Conservation (phyloP, 129 eudicot genomes). For the Arctium minus region DNA sequence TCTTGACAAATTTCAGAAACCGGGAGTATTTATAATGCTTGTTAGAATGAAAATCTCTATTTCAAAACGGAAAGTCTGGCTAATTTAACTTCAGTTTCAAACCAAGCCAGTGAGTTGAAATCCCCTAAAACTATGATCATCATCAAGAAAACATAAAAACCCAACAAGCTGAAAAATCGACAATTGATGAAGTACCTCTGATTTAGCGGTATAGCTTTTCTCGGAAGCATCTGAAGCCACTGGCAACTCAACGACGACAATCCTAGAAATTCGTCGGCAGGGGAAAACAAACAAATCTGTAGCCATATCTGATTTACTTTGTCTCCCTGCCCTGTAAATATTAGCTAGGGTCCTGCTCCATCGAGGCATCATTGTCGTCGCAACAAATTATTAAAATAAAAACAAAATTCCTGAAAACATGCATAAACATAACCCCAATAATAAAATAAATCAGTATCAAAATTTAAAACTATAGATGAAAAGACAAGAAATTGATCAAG, state of each 20-base stretch:
- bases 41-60: neutral
- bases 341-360: constrained; percentile 30
- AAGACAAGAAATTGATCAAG: too few species aligned
- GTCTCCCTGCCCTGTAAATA: constrained; percentile 8
- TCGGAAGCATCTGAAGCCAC: constrained; percentile 15
- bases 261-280: constrained; percentile 30
- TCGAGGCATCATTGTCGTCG: constrained; percentile 28
- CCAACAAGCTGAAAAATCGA: neutral
- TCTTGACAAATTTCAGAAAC: neutral
- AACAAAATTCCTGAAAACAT: neutral
- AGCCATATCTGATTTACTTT: constrained; percentile 13
- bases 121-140: neutral
- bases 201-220: constrained; percentile 13
- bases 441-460: too few species aligned
- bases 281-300: constrained; percentile 18
- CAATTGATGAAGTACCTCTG: constrained; percentile 22
- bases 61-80: neutral
- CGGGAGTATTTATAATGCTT: neutral
- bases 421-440: neutral
- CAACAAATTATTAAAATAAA: neutral
- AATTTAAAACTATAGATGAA: too few species aligned
- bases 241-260: constrained; percentile 25
- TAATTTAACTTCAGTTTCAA: neutral
- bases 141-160: neutral
- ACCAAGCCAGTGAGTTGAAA: neutral